Conservation (phyloP, 352 stramenopile genomes). For the Thalassiosira sp. region DNA sequence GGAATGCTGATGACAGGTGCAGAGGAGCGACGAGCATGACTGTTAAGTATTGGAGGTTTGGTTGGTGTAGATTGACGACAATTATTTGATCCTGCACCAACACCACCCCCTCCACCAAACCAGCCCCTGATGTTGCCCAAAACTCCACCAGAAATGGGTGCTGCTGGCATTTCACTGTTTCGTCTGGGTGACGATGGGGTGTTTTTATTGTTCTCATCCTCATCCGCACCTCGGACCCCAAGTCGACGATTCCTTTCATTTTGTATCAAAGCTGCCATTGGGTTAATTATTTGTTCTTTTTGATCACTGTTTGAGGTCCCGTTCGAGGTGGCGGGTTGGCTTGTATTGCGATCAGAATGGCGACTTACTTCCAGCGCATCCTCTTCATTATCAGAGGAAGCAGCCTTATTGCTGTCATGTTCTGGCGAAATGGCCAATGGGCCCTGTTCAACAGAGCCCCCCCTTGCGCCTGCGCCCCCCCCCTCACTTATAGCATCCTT, state of each 20-base stretch:
- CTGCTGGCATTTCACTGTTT: neutral
- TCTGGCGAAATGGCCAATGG: too few relatives aligned
- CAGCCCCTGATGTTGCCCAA: conserved; percentile 47
- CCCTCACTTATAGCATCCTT: neutral
- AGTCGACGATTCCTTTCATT: conserved; percentile 42
- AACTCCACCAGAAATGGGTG: conserved; percentile 13
- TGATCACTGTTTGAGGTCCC: neutral
- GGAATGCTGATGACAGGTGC: neutral
- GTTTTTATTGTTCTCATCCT: neutral
- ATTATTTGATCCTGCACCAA: neutral
- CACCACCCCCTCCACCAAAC: conserved; percentile 29
- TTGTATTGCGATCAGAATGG: conserved; percentile 2
- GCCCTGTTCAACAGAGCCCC: neutral
- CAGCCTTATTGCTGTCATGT: neutral
- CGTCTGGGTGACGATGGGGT: neutral
- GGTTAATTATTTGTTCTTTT: conserved; percentile 13
- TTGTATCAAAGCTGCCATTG: conserved; percentile 40
- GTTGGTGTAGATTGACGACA: neutral
- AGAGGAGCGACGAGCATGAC: conserved; percentile 6
- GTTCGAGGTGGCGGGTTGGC: neutral
- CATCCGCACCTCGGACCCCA: conserved; percentile 7
- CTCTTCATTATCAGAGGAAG: conserved; percentile 4
- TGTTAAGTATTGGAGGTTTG: too few relatives aligned
- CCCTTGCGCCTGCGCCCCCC: neutral
- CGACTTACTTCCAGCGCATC: conserved; percentile 9